A percentile compares a stretch with the other conserved stretches of the same genome.
These are phyloP conservation scores for Mallotus nudiflorus DNA, from an alignment of 345 rosid species.

Conservation along the genomic window DNA sequence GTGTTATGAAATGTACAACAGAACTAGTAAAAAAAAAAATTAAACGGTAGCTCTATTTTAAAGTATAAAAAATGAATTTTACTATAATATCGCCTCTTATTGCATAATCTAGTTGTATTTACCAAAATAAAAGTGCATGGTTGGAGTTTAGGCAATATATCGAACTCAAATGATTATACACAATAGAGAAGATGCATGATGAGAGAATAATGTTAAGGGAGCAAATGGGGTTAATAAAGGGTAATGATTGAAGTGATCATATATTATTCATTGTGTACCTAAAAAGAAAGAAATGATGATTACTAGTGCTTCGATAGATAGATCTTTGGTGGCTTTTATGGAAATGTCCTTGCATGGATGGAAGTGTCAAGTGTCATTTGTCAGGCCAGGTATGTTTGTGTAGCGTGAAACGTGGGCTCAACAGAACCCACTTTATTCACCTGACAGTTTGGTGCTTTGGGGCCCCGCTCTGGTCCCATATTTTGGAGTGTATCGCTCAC, in stretches of 20 bases:
- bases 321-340: not conserved
- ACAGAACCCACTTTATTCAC: conserved; percentile 16
- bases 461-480: conserved; percentile 8
- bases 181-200: not conserved
- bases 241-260: conserved; percentile 22
- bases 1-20: too few relatives aligned
- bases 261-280: not conserved
- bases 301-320: not conserved
- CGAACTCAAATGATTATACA: too few relatives aligned
- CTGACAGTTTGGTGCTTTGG: conserved; percentile 12
- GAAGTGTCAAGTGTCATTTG: too few relatives aligned
- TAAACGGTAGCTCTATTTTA: too few relatives aligned
- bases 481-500: conserved; percentile 13
- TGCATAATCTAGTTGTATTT: too few relatives aligned
- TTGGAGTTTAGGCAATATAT: too few relatives aligned
- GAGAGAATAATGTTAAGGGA: not conserved
- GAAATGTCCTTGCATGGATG: conserved; percentile 2
- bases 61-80: too few relatives aligned
- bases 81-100: too few relatives aligned
- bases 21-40: too few relatives aligned
- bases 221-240: too few relatives aligned
- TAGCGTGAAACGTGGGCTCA: conserved; percentile 20
- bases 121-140: too few relatives aligned
- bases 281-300: conserved; percentile 23
- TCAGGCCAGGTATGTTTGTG: conserved; percentile 6